phyloP scores from a whole-genome alignment of 768 basidiomycete species.

The Kwoniella europaea region DNA sequence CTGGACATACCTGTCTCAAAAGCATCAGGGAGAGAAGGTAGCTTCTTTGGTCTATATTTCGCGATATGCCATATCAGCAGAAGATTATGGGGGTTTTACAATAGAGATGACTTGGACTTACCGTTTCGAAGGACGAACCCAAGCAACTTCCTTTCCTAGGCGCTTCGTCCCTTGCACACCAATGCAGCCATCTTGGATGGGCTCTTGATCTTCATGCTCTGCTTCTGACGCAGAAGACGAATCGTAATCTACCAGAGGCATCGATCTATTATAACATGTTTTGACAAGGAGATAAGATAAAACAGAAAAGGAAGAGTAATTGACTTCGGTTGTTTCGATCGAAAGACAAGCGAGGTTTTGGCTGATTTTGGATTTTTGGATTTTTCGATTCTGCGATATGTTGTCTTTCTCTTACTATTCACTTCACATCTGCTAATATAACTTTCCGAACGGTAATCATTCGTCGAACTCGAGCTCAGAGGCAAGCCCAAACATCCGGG shows the following conservation, averaged over 20 bases:
- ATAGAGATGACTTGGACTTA: constrained; percentile 1
- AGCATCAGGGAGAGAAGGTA: constrained; percentile 26
- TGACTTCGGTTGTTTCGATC: not conserved
- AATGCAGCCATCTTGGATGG: not conserved
- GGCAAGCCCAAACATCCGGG: not conserved
- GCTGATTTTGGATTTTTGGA: not conserved
- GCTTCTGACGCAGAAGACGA: constrained; percentile 26
- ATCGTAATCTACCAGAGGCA: constrained; percentile 35
- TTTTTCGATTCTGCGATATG: constrained; percentile 1
- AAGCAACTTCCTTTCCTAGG: not conserved
- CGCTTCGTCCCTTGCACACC: not conserved
- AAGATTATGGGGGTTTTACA: too few relatives aligned
- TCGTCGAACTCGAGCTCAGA: not conserved
- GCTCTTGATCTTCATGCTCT: constrained; percentile 15
- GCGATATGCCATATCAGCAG: not conserved
- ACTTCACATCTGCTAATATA: not conserved
- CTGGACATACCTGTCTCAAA: constrained; percentile 16
- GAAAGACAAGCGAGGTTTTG: not conserved
- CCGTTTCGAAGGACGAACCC: constrained; percentile 12
- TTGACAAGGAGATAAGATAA: not conserved
- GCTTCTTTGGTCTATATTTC: constrained; percentile 12
- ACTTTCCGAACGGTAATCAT: too few relatives aligned
- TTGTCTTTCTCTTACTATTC: not conserved
- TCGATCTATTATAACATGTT: not conserved
- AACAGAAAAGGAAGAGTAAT: not conserved